phyloP scores from a whole-genome alignment of 140 eudicot species.

The Oenanthe javanica region DNA sequence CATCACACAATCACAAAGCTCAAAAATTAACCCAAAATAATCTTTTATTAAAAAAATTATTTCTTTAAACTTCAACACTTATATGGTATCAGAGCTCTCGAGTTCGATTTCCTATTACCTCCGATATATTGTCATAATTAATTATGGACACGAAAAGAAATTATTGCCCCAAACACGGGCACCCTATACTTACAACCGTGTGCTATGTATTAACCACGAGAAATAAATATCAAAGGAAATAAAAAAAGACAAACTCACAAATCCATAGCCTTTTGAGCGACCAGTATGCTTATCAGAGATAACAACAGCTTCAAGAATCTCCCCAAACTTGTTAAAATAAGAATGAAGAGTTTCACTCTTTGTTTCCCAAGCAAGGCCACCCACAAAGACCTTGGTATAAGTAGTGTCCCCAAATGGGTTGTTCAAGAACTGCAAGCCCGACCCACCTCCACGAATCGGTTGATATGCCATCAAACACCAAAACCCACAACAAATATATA shows the following conservation, averaged over 20 bases:
- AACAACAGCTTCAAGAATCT: constrained; percentile 27
- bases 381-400: constrained; percentile 25
- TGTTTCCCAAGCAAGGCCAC: constrained; percentile 25
- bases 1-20: too few relatives aligned
- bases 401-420: constrained; percentile 21
- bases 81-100: too few relatives aligned
- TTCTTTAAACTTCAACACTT: too few relatives aligned
- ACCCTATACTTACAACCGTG: too few relatives aligned
- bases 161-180: too few relatives aligned
- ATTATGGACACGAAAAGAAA: too few relatives aligned
- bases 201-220: too few relatives aligned
- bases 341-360: constrained; percentile 22
- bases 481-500: not conserved
- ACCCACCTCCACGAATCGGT: constrained; percentile 7
- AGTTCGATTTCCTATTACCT: too few relatives aligned
- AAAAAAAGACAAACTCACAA: constrained; percentile 12
- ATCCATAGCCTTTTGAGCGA: constrained; percentile 28
- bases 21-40: too few relatives aligned
- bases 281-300: constrained; percentile 26
- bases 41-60: too few relatives aligned
- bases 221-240: too few relatives aligned
- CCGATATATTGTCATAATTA: too few relatives aligned
- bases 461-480: constrained; percentile 9
- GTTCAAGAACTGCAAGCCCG: constrained; percentile 15
- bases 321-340: constrained; percentile 21